phyloP scores from a whole-genome alignment of 176 grass and related monocot genomes.

The Dactylis glomerata region DNA sequence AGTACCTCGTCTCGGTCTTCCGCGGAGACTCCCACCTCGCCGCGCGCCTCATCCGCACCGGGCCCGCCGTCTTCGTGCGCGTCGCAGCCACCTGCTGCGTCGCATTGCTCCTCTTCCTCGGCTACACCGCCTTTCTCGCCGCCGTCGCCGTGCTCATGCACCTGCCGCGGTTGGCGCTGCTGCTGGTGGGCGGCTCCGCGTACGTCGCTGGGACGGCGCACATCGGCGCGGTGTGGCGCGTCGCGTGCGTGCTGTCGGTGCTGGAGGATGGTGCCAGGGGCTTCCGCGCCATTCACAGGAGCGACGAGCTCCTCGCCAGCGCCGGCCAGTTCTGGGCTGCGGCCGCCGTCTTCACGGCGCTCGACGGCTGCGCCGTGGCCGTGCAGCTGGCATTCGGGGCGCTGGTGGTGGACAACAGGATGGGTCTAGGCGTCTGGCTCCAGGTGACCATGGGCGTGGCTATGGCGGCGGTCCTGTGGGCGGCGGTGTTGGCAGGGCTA shows the following conservation, averaged over 20 bases:
- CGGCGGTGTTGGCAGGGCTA: not conserved
- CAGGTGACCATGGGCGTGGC: not conserved
- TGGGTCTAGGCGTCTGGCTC: not conserved
- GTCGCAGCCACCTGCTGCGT: not conserved
- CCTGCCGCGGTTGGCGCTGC: not conserved
- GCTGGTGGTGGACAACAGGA: not conserved
- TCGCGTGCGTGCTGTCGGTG: not conserved
- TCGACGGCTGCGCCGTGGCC: not conserved
- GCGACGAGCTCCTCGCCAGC: not conserved
- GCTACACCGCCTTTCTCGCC: not conserved
- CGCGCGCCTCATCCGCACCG: not conserved
- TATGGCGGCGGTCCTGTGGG: not conserved
- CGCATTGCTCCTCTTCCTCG: not conserved
- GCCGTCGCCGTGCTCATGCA: not conserved
- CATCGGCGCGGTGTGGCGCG: not conserved
- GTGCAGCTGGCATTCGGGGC: not conserved
- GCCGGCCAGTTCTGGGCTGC: not conserved
- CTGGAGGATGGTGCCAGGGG: not conserved
- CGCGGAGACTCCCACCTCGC: not conserved
- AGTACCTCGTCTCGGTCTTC: not conserved
- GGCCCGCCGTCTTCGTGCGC: no score
- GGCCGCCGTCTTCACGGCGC: not conserved
- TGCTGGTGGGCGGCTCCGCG: not conserved
- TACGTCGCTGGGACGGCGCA: not conserved
- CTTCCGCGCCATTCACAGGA: not conserved